Evolutionary conservation across 2,329 filamentous ascomycete genomes (phyloP).

Genomic region (Calonectria pseudoreteaudii): DNA sequence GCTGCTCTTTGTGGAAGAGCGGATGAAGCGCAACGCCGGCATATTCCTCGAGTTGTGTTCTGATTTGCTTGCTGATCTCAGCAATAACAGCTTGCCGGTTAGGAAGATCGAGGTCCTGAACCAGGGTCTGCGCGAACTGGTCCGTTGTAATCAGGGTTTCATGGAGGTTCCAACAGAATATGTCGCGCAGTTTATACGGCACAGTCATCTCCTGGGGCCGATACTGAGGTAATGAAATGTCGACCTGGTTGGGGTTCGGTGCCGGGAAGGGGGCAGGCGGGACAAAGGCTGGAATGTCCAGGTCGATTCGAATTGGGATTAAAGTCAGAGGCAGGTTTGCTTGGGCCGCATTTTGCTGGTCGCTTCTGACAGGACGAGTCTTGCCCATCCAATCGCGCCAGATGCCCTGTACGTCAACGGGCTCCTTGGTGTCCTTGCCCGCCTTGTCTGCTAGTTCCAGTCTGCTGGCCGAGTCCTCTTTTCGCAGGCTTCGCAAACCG

Average conservation of each 20-base stretch:
- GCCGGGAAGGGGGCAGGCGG: constrained; percentile 74
- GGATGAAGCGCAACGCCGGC: constrained; percentile 94
- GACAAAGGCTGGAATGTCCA: constrained; percentile 86
- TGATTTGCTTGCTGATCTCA: constrained; percentile 93
- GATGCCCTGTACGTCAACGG: constrained; percentile 88
- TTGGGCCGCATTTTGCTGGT: constrained; percentile 72
- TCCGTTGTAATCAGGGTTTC: constrained; percentile 95
- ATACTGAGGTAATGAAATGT: constrained; percentile 83
- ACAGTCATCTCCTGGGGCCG: constrained; percentile 82
- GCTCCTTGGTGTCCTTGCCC: constrained; percentile 82
- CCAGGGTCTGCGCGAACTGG: constrained; percentile 90
- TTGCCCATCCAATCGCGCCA: constrained; percentile 98
- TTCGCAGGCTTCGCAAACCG: constrained; percentile 83
- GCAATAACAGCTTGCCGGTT: constrained; percentile 75
- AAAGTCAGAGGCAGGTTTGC: constrained; percentile 87
- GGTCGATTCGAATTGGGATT: constrained; percentile 95
- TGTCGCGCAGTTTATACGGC: constrained; percentile 89
- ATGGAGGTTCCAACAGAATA: constrained; percentile 98
- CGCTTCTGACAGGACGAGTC: constrained; percentile 64
- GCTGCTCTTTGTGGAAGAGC: constrained; percentile 77
- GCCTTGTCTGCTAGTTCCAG: constrained; percentile 79
- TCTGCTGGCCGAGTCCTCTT: constrained; percentile 75
- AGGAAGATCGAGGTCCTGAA: constrained; percentile 93
- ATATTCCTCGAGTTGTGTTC: constrained; percentile 95
- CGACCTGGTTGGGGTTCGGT: constrained; percentile 71